phyloP scores from a whole-genome alignment of 805 yeast species.

The Yarrowia hollandica region DNA sequence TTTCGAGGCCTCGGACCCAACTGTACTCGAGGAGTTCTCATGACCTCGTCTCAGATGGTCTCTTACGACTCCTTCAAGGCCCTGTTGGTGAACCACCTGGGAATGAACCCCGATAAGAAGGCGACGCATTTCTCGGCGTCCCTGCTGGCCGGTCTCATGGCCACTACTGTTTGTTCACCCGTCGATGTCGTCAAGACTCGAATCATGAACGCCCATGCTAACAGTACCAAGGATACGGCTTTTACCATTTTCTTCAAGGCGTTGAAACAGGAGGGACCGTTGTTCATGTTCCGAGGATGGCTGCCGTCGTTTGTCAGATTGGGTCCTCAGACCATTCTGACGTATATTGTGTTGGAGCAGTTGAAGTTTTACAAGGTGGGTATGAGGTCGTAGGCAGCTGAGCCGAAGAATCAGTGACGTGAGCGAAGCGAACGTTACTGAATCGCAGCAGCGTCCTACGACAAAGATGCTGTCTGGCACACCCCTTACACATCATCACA shows the following conservation, averaged over 20 bases:
- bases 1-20: constrained; percentile 79
- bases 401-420: not conserved
- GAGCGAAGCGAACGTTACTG: not conserved
- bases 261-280: constrained; percentile 66
- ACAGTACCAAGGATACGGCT: constrained; percentile 48
- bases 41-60: constrained; percentile 91
- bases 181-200: constrained; percentile 89
- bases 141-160: constrained; percentile 78
- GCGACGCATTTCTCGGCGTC: constrained; percentile 79
- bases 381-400: constrained; percentile 15
- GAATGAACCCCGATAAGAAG: constrained; percentile 59
- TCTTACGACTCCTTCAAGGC: constrained; percentile 77
- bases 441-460: not conserved
- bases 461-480: too few species aligned
- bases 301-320: constrained; percentile 79
- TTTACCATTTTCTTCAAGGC: constrained; percentile 54
- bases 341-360: constrained; percentile 45
- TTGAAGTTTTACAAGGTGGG: constrained; percentile 38
- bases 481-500: too few species aligned
- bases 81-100: constrained; percentile 51
- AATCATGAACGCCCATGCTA: constrained; percentile 64
- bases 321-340: constrained; percentile 62
- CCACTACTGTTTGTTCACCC: constrained; percentile 90
- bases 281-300: constrained; percentile 90
- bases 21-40: constrained; percentile 73